Conservation (phyloP, 306 rosid genomes). For the Trifolium pratense region DNA sequence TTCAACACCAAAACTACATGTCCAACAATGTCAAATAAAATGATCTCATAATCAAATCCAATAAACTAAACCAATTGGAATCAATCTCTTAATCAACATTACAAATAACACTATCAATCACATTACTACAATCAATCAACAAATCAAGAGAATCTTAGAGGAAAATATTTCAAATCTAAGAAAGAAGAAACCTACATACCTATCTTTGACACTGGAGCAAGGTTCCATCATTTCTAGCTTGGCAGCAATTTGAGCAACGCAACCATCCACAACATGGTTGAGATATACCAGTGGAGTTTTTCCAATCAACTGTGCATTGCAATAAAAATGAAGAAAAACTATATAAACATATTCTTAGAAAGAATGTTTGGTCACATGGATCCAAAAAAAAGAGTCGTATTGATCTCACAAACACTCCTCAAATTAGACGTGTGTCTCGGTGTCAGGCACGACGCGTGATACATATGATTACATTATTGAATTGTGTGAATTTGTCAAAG, state of each 20-base stretch:
- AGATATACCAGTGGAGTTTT: conserved; percentile 86
- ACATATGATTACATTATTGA: too few species aligned
- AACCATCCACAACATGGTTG: conserved; percentile 77
- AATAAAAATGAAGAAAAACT: too few species aligned
- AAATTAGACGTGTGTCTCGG: too few species aligned
- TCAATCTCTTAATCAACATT: conserved; percentile 3
- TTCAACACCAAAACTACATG: conserved; percentile 8
- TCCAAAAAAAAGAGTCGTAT: too few species aligned
- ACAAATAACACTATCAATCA: neutral
- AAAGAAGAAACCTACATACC: conserved; percentile 51
- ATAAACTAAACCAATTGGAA: conserved; percentile 14
- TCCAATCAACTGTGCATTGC: conserved; percentile 60
- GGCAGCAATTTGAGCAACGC: conserved; percentile 79
- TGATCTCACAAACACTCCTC: neutral
- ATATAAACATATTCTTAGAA: neutral
- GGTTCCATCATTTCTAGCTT: conserved; percentile 98
- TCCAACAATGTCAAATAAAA: conserved; percentile 4
- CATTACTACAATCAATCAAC: neutral
- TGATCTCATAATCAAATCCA: neutral
- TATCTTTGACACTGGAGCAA: conserved; percentile 93
- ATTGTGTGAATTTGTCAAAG: too few species aligned
- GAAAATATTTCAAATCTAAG: neutral
- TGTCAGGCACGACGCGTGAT: too few species aligned
- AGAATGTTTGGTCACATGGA: neutral
- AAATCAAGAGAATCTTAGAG: neutral